A percentile compares a stretch with the other conserved stretches of the same genome.
Evolutionary conservation across 164 flowering plant genomes (phyloP).

Genomic region (Tetrastigma voinierianum): DNA sequence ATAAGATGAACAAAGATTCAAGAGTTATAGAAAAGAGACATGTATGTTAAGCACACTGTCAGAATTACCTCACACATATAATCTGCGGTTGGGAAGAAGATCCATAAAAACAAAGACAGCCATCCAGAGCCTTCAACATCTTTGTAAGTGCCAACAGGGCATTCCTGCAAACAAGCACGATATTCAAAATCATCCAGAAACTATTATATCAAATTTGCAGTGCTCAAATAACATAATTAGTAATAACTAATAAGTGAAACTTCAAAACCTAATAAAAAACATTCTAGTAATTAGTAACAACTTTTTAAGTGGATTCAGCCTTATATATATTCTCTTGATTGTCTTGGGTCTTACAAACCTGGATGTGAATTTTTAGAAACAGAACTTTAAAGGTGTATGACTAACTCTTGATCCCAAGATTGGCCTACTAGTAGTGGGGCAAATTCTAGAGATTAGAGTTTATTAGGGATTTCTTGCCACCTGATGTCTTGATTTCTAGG

Average conservation of each 20-base stretch:
- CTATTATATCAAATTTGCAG: neutral
- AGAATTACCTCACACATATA: conserved; percentile 72
- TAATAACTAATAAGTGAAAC: neutral
- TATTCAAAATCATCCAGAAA: neutral
- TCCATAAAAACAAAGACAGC: conserved; percentile 58
- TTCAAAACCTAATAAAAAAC: no score
- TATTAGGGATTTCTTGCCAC: no score
- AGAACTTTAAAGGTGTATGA: no score
- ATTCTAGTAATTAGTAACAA: no score
- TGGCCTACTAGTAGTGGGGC: no score
- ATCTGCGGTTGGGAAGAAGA: conserved; percentile 67
- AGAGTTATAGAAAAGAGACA: neutral
- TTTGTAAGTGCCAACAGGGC: conserved; percentile 89
- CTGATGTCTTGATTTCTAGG: no score
- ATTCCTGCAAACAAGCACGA: conserved; percentile 54
- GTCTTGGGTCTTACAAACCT: no score
- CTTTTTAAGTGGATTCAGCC: no score
- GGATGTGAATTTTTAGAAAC: no score
- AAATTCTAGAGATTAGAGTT: no score
- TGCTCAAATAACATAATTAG: neutral
- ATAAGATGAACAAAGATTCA: conserved; percentile 2
- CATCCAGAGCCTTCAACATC: conserved; percentile 78
- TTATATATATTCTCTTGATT: no score
- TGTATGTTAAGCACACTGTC: neutral
- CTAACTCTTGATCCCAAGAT: no score